Base-by-base conservation (phyloP, 441 rosid species). In the Adansonia grandidieri region DNA sequence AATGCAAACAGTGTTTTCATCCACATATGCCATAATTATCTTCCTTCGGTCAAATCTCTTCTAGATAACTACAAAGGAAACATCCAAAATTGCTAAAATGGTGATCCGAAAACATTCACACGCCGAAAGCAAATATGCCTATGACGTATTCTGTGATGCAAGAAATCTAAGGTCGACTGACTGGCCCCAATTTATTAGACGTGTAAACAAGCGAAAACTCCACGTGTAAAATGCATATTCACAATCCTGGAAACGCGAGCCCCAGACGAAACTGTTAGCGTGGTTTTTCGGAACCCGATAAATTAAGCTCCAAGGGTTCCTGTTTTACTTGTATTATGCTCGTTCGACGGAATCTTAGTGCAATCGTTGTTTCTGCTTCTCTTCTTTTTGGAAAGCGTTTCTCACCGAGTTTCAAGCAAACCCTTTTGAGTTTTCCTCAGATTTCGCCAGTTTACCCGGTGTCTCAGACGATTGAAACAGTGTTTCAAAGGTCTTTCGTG, bases 401-500 rank as follows among this genome's bases (percentile, higher is more conserved):
- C 0, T 3, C 82, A n/a, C 65, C 82, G 10, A 11, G 32, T 81
- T 81, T 76, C n/a, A 22, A 60, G 73, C 87, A 75, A 73, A 71
- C 83, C 48, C 79, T 79, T 69, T 45, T 78, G 37, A 9, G 0
- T 45, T 75, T 77, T 63, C 63, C 69, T 9, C 81, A 4, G 62
- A 40, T 75, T 74, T 75, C 83, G 13, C 51, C 80, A 1, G 32
- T 78, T 75, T 73, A 83, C 77, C 80, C 78, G 66, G 45, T 63
- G 47, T 82, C 80, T 72, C 64, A 11, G 2, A 71, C 87, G 15
- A 79, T 79, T 78, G 72, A 61, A 80, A 70, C 80, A 81, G 61
- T 73, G 73, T 17, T 57, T 71, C 82, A 77, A 2, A 61, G 82
- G 63, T 73, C 84, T 74, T n/a, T 75, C 58, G 54, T 77, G 15